Evolutionary conservation across 2,329 filamentous ascomycete genomes (phyloP), one percentile per base, ranked within the genome.

Genomic region (Botrytis porri): DNA sequence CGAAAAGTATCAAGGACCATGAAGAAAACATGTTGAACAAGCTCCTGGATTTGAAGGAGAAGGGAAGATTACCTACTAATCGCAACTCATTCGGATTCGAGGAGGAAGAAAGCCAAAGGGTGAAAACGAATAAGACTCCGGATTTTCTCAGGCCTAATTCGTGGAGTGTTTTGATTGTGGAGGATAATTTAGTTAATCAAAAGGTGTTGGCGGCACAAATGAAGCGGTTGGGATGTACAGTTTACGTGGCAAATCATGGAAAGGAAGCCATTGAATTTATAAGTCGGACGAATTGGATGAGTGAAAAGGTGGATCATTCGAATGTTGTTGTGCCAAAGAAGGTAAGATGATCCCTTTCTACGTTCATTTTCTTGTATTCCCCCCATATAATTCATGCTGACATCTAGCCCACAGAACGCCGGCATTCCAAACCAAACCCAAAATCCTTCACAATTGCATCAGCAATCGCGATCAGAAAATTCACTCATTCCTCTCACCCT

Each of bases 151-250:
- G 32, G 48, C 48, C 37, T 16, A 69, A 48, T 20, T 51, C 59
- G 14, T 73, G 71, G 66, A 72, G 79, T 61, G 73, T 90, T 14
- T 82, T 89, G 14, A 82, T 89, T 1, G 88, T 89, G 4, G 88
- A 90, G 77, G 88, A 90, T 77, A 90, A 90, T 76, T 80, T 87
- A 18, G 86, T 90, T 73, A 90, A 89, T 78, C 88, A 89, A 75
- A 86, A 86, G 75, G 86, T 89, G 45, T 83, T 90, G n/a, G 82
- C 82, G 1, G 84, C 85, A 70, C 82, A 84, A 73, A 85, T 87
- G 4, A 87, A 85, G 74, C 80, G 81, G 6, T 85, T 88, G 1
- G 78, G 78, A 4, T 79, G 77, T 54, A 76, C 74, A 4, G 77
- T 80, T 14, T 82, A 86, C 54, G 85, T 88, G 3, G 88, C 88